These are phyloP conservation scores for Penicillium sp. DNA, from an alignment of 2,329 filamentous ascomycete species.

Conservation along the genomic window DNA sequence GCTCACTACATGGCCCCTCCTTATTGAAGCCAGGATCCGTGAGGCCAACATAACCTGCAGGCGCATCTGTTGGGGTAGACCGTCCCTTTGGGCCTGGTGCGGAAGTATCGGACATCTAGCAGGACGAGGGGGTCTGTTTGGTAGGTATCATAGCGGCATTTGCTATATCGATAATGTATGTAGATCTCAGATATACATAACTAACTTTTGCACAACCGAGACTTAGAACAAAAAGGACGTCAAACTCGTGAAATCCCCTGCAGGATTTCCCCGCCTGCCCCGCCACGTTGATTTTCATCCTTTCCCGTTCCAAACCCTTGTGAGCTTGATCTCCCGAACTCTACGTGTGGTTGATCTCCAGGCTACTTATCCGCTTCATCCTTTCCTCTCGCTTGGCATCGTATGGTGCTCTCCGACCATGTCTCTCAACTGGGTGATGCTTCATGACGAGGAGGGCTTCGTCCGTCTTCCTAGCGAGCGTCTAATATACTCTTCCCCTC, in stretches of 20 bases:
- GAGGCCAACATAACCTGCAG: neutral
- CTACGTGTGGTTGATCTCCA: neutral
- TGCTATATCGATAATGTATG: neutral
- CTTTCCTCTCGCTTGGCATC: neutral
- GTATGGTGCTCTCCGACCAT: slow-evolving; percentile 21
- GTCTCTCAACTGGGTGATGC: slow-evolving; percentile 76
- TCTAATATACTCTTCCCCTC: slow-evolving; percentile 72
- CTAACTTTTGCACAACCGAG: neutral
- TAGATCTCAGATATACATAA: neutral
- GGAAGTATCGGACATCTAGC: neutral
- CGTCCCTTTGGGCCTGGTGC: neutral
- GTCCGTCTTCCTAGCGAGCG: slow-evolving; percentile 80
- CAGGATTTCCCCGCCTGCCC: slow-evolving; percentile 21
- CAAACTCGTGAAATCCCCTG: slow-evolving; percentile 1
- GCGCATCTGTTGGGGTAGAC: slow-evolving; percentile 3
- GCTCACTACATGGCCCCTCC: neutral
- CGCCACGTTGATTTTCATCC: slow-evolving; percentile 9
- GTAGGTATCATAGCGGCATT: neutral
- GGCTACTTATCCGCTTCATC: neutral
- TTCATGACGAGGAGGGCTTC: slow-evolving; percentile 67
- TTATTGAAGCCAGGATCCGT: neutral
- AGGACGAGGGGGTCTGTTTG: neutral
- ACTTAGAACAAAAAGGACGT: neutral
- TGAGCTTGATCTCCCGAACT: neutral
- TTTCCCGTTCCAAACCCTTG: neutral